Base-by-base conservation (phyloP, 352 stramenopile genomes). In the Phytopythium mirpurense region DNA sequence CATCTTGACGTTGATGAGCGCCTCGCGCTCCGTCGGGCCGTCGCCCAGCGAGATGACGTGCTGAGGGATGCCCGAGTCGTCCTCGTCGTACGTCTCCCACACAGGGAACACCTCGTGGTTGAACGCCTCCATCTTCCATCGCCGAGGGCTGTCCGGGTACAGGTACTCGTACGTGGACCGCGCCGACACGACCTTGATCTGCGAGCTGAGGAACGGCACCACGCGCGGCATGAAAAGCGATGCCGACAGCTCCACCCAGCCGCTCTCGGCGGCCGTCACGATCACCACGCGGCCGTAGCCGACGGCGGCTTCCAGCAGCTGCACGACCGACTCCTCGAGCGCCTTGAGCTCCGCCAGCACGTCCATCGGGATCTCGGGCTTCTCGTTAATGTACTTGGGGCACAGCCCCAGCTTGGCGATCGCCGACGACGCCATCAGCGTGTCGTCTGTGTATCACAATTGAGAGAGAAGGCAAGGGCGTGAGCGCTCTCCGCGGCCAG, bases 121-220 rank as follows among this genome's bases (percentile, higher is more conserved):
- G 48, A 96, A 96, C 10, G 87, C 86, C 52, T 93, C 75, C 38
- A 95, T 81, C 57, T 97, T 97, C 88, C 88, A 97, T 51, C 82
- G 78, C 12, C 76, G 74, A 15, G 80, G 79, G 54, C 85, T 87
- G 53, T 88, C 74, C 19, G 86, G 87, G 69, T 91, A 96, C 64
- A 89, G 27, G n/a, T 86, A 83, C 59, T 96, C 86, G 66, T 95
- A 97, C 19, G 81, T 92, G 34, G 83, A 90, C 14, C 88, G 83
- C n/a, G 88, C 88, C n/a, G 85, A 96, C 21, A 96, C 65, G 29
- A 97, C 80, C 57, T 90, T 93, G 36, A 97, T 88, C 40, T 84
- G 68, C 23, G 75, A 83, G 60, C 78, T 76, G 26, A 97, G 67
- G 24, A 93, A 77, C n/a, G 71, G 68, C 47, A 93, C 60, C 16